Evolutionary conservation across 352 stramenopile species (phyloP).

Genomic region (Aphanomyces cochlioides): DNA sequence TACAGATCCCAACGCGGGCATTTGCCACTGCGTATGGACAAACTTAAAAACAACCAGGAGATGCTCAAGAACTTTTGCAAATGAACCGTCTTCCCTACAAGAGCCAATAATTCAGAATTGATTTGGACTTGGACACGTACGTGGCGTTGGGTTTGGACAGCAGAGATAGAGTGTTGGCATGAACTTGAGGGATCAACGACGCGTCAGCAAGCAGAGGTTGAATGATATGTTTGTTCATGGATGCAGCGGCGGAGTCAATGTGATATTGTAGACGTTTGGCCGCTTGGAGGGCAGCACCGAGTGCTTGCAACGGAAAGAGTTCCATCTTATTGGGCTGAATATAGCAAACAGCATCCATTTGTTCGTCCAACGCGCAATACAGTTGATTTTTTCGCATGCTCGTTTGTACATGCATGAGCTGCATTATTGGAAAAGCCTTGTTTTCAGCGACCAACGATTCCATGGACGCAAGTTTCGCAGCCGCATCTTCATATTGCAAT

Average conservation of each 20-base stretch:
- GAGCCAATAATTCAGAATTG: not conserved
- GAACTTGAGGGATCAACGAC: constrained; percentile 1
- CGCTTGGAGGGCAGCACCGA: not conserved
- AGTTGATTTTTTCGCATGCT: constrained; percentile 1
- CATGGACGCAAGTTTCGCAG: constrained; percentile 3
- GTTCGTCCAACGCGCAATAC: not conserved
- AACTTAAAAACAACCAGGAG: constrained; percentile 14
- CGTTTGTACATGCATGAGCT: constrained; percentile 12
- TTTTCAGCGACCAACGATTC: not conserved
- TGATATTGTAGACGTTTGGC: not conserved
- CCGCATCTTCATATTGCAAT: not conserved
- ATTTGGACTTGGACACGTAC: not conserved
- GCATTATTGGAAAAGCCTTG: constrained; percentile 1
- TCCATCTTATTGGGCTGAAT: not conserved
- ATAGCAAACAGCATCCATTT: constrained; percentile 1
- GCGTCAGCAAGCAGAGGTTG: not conserved
- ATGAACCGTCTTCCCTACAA: not conserved
- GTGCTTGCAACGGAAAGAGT: not conserved
- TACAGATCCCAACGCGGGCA: not conserved
- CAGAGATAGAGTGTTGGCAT: constrained; percentile 8
- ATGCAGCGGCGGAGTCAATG: not conserved
- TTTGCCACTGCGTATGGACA: not conserved
- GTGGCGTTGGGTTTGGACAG: not conserved
- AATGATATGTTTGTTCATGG: constrained; percentile 7
- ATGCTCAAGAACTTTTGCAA: constrained; percentile 9